Conservation (phyloP, 306 rosid genomes). For the Quercus cerris region DNA sequence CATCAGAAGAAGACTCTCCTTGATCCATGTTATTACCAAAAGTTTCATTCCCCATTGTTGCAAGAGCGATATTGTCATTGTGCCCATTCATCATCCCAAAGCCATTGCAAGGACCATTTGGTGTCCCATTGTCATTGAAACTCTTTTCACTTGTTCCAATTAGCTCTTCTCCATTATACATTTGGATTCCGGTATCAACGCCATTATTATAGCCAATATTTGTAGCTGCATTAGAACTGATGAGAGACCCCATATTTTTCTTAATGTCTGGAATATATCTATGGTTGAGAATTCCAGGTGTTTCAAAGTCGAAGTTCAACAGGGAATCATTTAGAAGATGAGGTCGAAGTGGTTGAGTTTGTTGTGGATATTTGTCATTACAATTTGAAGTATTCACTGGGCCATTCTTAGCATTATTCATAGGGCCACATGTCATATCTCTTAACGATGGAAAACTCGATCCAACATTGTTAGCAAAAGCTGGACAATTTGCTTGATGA, state of each 20-base stretch:
- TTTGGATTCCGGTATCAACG: constrained; percentile 11
- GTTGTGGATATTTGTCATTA: neutral
- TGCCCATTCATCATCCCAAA: constrained; percentile 7
- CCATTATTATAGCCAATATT: neutral
- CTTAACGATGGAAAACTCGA: constrained; percentile 2
- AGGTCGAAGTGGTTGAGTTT: neutral
- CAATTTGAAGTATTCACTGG: constrained; percentile 3
- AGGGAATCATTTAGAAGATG: neutral
- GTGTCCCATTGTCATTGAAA: neutral
- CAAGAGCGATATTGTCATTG: neutral
- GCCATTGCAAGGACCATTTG: neutral
- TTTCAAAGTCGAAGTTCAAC: neutral
- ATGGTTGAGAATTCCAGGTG: neutral
- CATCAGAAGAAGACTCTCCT: neutral
- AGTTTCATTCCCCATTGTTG: neutral
- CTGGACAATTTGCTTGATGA: neutral
- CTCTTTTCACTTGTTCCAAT: neutral
- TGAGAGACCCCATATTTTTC: neutral
- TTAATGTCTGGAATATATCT: neutral
- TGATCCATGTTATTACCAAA: neutral
- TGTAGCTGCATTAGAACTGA: neutral
- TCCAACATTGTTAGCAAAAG: neutral
- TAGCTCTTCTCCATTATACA: constrained; percentile 8
- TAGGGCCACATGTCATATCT: neutral
- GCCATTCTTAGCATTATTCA: neutral